phyloP scores from a whole-genome alignment of 192 early-diverging fungal species.

The Linnemannia elongata region DNA sequence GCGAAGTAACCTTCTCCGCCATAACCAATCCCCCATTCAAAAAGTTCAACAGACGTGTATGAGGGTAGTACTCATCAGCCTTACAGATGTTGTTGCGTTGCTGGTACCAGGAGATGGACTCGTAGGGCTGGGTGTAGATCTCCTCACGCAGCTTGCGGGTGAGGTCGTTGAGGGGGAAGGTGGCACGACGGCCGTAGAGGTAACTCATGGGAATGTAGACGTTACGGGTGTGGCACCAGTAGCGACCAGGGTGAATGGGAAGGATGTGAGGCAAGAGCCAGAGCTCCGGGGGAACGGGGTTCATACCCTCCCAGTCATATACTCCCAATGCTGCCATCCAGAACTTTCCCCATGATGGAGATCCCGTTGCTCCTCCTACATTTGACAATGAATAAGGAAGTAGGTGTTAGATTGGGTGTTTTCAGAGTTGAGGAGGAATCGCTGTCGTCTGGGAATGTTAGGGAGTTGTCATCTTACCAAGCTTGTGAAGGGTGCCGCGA shows the following conservation, averaged over 20 bases:
- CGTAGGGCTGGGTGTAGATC: slow-evolving; percentile 90
- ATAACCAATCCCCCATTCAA: slow-evolving; percentile 71
- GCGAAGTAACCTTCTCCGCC: slow-evolving; percentile 77
- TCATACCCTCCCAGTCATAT: slow-evolving; percentile 97
- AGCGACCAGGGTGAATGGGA: slow-evolving; percentile 90
- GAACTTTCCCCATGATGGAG: slow-evolving; percentile 98
- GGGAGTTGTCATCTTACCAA: slow-evolving; percentile 64
- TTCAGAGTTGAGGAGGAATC: neutral
- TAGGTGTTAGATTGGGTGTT: neutral
- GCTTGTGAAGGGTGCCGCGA: slow-evolving; percentile 82
- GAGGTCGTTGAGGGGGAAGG: slow-evolving; percentile 74
- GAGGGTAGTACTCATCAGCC: slow-evolving; percentile 89
- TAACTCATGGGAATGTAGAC: slow-evolving; percentile 98
- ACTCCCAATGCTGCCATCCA: slow-evolving; percentile 93
- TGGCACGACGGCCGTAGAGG: slow-evolving; percentile 80
- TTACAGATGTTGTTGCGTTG: slow-evolving; percentile 87
- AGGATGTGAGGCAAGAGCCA: slow-evolving; percentile 86
- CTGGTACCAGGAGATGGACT: slow-evolving; percentile 83
- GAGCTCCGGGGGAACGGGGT: slow-evolving; percentile 95
- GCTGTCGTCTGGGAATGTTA: neutral
- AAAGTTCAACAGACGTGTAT: slow-evolving; percentile 80
- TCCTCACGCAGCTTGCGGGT: slow-evolving; percentile 87
- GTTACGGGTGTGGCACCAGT: slow-evolving; percentile 95
- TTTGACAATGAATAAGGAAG: neutral
- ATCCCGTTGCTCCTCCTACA: slow-evolving; percentile 83